Evolutionary conservation across 148 eudicot species (phyloP), one percentile per base, ranked within the genome.

Genomic region (Oxyria digyna): DNA sequence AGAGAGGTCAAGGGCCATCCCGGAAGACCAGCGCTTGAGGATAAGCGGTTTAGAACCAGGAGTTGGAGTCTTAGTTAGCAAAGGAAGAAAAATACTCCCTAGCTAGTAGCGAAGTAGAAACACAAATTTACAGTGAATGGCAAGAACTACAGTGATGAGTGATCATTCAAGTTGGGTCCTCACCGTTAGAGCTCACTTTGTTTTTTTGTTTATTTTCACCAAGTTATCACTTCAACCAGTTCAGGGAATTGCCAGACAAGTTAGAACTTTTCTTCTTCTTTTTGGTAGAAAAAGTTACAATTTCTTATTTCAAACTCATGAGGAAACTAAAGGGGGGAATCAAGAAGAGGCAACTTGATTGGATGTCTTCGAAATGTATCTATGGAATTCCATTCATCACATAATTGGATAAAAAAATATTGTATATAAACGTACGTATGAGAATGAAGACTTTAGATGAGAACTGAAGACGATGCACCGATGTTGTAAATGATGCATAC

Each of bases 61-160:
- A n/a, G n/a, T n/a, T n/a, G n/a, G n/a, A n/a, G n/a, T n/a, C n/a
- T n/a, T n/a, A n/a, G n/a, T n/a, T n/a, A n/a, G n/a, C n/a, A n/a
- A n/a, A n/a, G n/a, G n/a, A n/a, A n/a, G n/a, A n/a, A n/a, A n/a
- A n/a, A n/a, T n/a, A n/a, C n/a, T n/a, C n/a, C n/a, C n/a, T n/a
- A 50, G 9, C 1, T 5, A 33, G 57, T 1, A 18, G 63, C 33
- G 33, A 26, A 55, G 63, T 27, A 26, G 33, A 55, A 55, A 55
- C 63, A 26, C 2, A 27, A 29, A 23, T 55, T 55, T 55, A 55
- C 63, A 26, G 63, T 55, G 63, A 55, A n/a, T 55, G 33, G 63
- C 33, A 55, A 55, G 33, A 55, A 55, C 63, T 55, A 33, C 63
- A 55, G 63, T 55, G 63, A 55, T 27, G 63, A 55, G 33, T 55